Base-by-base conservation (phyloP, 108 stramenopile species). In the Pinguiococcus pyrenoidosus region DNA sequence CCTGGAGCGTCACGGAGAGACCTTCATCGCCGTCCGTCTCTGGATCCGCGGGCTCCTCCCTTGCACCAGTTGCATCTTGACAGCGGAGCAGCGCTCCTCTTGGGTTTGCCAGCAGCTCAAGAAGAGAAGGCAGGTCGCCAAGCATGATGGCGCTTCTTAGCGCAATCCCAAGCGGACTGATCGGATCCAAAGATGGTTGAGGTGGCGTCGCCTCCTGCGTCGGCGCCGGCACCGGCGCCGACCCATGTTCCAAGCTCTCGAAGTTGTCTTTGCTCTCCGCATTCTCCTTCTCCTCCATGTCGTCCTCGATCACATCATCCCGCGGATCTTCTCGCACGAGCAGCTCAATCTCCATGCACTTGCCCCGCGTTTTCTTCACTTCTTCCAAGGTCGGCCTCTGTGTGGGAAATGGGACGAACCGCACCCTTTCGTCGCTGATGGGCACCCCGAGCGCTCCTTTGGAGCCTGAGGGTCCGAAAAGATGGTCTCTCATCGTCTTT, bases 391-490 rank as follows among this genome's bases (percentile, higher is more conserved):
- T 77, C 1, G 85, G 82, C 29, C 78, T 68, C 4, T 82, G 82
- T 5, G 78, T 57, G 56, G 80, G 76, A 38, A 87, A 54, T 7
- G 85, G 85, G n/a, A 87, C 67, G 39, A 62, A 70, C 41, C 78
- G 67, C 33, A 79, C 44, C 30, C 81, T 40, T 13, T 40, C 55
- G 43, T 80, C 77, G 28, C 36, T 26, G 35, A 62, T 62, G 10
- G 36, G 46, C 29, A 72, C 17, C 27, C 67, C 41, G 18, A n/a
- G 51, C 65, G 2, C 16, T 20, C 47, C 23, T 1, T 38, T 30
- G 2, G 46, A 46, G 10, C 25, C 25, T 41, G 44, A 20, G 38
- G 32, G 2, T 25, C 52, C 51, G 44, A 54, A 66, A 33, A 72
- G 44, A 46, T 72, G 61, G 21, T 68, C 62, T 42, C 41, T 32